Evolutionary conservation across 495 filamentous ascomycete genomes (phyloP).

Genomic region (Lasiosphaeria hispida): DNA sequence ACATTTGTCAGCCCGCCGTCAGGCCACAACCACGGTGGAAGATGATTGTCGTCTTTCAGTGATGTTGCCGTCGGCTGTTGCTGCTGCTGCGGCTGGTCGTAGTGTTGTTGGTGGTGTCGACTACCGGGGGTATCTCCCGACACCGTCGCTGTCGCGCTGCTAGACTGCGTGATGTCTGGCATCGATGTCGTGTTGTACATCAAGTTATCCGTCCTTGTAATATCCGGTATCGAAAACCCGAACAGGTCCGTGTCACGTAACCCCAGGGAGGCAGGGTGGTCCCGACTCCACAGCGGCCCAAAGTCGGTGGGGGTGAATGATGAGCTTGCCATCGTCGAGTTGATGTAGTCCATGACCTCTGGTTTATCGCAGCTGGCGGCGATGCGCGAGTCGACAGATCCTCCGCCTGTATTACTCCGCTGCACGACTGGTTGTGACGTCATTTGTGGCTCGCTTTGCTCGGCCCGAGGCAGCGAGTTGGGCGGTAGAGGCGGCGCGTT

Average conservation of each 20-base stretch:
- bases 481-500: slow-evolving; percentile 31
- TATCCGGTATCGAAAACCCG: slow-evolving; percentile 10
- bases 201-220: neutral
- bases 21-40: slow-evolving; percentile 47
- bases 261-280: neutral
- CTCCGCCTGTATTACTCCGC: too few relatives aligned
- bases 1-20: slow-evolving; percentile 18
- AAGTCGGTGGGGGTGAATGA: slow-evolving; percentile 30
- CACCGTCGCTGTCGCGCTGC: too few relatives aligned
- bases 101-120: neutral
- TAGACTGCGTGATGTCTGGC: neutral
- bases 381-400: too few relatives aligned
- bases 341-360: slow-evolving; percentile 30
- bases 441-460: neutral
- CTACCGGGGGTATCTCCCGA: neutral
- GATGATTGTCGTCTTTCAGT: slow-evolving; percentile 27
- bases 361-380: neutral
- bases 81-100: slow-evolving; percentile 11
- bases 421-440: neutral
- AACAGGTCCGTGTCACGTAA: slow-evolving; percentile 9
- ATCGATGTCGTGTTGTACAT: neutral
- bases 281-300: slow-evolving; percentile 10
- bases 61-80: slow-evolving; percentile 9
- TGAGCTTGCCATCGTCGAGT: slow-evolving; percentile 34
- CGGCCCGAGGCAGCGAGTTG: neutral